Evolutionary conservation across 148 eudicot species (phyloP), one percentile per base, ranked within the genome.

Genomic region (Chenopodium quinoa): DNA sequence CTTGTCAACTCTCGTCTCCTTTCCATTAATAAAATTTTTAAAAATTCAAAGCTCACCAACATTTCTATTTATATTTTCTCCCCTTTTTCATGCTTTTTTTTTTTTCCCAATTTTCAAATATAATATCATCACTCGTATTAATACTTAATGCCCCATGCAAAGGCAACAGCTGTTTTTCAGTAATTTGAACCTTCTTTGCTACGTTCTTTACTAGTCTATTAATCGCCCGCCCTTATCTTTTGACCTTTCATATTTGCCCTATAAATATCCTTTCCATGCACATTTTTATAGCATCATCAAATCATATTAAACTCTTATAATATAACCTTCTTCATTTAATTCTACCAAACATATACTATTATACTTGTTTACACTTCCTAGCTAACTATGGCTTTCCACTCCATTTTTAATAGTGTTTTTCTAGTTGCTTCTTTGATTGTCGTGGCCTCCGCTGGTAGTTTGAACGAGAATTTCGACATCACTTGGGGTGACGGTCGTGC

Each of bases 401-500:
- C 78, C n/a, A 32, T 67, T 20, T 22, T 76, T 20, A 23, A 20
- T 29, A 46, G 47, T 46, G 71, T 82, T 37, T 27, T 85, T 31
- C 58, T 85, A 10, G 34, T 85, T n/a, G 79, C 79, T 1, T 81
- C 73, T 20, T 31, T 63, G 13, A 12, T 85, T 37, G 82, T 9
- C 11, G 71, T 40, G 23, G 67, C 73, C 44, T 78, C 63, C 1
- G 80, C 82, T 37, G 82, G 76, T 1, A 75, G 82, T 71, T 70
- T 85, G 9, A 14, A 82, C 29, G 80, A 79, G 20, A 79, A 85
- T 50, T 65, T 85, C 66, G 85, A 82, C 27, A 29, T 85, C 52
- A 85, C 85, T 40, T 85, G 87, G 87, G 87, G 87, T 8, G 77
- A 82, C 22, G 87, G 83, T 2, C 85, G 85, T 11, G 87, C 80